Conservation (phyloP, 2,329 filamentous ascomycete species). For the Xylariales sp. region DNA sequence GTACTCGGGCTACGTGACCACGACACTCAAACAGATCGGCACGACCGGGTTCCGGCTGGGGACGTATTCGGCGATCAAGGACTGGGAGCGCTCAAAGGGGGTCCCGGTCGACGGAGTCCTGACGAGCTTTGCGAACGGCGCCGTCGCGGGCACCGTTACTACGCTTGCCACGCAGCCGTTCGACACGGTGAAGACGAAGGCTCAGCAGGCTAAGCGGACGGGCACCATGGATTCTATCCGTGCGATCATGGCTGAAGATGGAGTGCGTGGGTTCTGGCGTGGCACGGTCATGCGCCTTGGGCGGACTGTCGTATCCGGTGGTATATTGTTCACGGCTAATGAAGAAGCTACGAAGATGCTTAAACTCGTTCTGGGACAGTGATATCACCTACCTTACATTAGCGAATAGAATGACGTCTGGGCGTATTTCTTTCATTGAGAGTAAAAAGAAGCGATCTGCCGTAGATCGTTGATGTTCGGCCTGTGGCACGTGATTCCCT, state of each 20-base stretch:
- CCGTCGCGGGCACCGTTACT: constrained; percentile 54
- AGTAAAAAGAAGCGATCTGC: background rate
- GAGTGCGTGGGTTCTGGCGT: constrained; percentile 69
- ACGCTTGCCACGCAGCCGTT: constrained; percentile 68
- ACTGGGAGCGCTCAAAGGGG: constrained; percentile 50
- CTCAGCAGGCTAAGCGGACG: constrained; percentile 66
- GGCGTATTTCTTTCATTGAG: background rate
- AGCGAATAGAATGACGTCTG: background rate
- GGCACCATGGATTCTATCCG: constrained; percentile 65
- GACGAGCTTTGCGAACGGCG: constrained; percentile 56
- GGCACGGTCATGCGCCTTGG: constrained; percentile 73
- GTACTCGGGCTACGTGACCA: constrained; percentile 69
- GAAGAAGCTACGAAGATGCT: constrained; percentile 49
- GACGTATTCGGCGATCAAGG: constrained; percentile 72
- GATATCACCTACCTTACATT: background rate
- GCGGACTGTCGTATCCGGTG: constrained; percentile 62
- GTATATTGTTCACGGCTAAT: constrained; percentile 51
- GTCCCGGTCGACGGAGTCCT: constrained; percentile 49
- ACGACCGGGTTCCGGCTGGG: constrained; percentile 72
- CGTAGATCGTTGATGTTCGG: no score
- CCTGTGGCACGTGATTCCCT: no score
- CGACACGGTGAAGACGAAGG: constrained; percentile 70
- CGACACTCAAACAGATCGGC: constrained; percentile 71
- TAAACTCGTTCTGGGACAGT: constrained; percentile 41
- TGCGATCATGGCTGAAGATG: constrained; percentile 66